Evolutionary conservation across 2,329 filamentous ascomycete genomes (phyloP), one percentile per base, ranked within the genome.

Genomic region (Cladosporium sp.): DNA sequence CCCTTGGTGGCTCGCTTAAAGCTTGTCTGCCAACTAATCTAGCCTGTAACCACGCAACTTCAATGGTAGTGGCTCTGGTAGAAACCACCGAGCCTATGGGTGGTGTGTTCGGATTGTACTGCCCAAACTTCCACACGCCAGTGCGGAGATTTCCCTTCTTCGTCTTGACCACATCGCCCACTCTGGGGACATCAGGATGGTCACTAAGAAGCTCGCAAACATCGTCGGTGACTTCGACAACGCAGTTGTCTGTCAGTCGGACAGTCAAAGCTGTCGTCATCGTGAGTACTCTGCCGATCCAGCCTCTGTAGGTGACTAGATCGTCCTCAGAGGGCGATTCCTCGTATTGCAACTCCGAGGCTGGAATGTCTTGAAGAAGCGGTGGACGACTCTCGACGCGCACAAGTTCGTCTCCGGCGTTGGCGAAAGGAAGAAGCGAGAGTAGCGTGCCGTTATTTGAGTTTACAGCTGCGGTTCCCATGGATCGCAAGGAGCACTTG

Each of bases 241-340:
- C 72, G 27, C 70, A 76, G 41, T 74, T 74, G 59, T 82, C 76
- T 6, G 67, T 59, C 11, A 83, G 68, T 36, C 69, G 72, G 20
- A 83, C 53, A 2, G 75, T 69, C 12, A 81, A 68, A 45, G 77
- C 72, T 41, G 76, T 71, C 25, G 71, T 67, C 38, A 77, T 67
- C 2, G 73, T 68, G 43, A 75, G 69, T 4, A 83, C 71, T 9
- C 73, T 64, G 1, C 80, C 80, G 3, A 83, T 60, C 76, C 79
- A 82, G 55, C 78, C 72, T 15, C 73, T 67, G 59, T 76, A 78
- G 11, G 81, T 67, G 18, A 82, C 68, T 27, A 77, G 67, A 46
- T 78, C 75, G 4, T 76, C 77, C 53, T 75, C 72, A 5, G 67
- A 59, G 74, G 41, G 75, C 65, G 51, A 45, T 15, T 61, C 60